Evolutionary conservation across 352 stramenopile species (phyloP), one percentile per base, ranked within the genome.

Genomic region (Pythium coloratum): DNA sequence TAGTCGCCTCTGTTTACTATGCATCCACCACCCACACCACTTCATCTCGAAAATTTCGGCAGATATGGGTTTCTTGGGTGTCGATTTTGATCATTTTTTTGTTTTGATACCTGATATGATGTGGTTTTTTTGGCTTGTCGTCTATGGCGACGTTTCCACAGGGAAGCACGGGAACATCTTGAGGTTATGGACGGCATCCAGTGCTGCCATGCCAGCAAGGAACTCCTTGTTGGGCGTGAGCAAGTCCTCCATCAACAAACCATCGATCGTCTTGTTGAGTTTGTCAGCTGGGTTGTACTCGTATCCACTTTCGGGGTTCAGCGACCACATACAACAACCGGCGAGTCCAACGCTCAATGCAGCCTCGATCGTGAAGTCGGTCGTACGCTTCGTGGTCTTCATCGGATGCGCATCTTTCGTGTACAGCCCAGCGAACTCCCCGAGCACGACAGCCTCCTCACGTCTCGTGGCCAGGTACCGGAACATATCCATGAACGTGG

Each of bases 321-420:
- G 75, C 24, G 82, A 90, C 86, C 86, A 94, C 79, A 94, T 89
- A 66, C 90, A 94, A 2, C 83, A 83, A n/a, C 86, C 86, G 0
- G 80, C 79, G 55, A 88, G 92, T 28, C 59, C 59, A 9, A 34
- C 78, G 64, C 26, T 84, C 71, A 33, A 77, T 64, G 42, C 42
- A 4, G 91, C 63, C 63, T 92, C 69, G 57, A 94, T 88, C 16
- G 83, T 92, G 62, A 82, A 50, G 58, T 94, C 86, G 0, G 84
- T 92, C 50, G 82, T 88, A 36, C 83, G 83, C 71, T 91, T 81
- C 10, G 81, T 94, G 13, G 86, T 94, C 59, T 81, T 84, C 42
- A 80, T 64, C 14, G 83, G 82, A 55, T 94, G 86, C 2, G 53
- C 61, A 68, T 94, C 86, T 18, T 76, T 87, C 9, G 81, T 70